Percentiles rank a stretch among this genome's conserved stretches.
These are phyloP conservation scores for Suillus bovinus DNA, from an alignment of 768 basidiomycete species.

Conservation along the genomic window DNA sequence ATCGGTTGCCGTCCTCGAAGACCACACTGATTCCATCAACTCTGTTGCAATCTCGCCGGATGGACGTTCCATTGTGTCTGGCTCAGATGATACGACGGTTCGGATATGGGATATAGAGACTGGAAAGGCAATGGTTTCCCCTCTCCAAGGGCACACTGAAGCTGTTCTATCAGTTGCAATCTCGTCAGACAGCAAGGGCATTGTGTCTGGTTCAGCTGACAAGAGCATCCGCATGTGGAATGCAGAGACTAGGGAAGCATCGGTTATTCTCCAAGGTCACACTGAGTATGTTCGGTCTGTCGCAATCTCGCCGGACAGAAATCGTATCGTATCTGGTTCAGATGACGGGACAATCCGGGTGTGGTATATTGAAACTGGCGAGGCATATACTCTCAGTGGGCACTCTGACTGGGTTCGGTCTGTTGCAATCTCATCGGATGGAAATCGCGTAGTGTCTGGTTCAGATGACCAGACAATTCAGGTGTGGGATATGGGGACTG, in stretches of 20 bases:
- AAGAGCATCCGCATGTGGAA: neutral
- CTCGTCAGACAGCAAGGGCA: neutral
- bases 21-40: neutral
- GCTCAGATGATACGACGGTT: neutral
- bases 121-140: neutral
- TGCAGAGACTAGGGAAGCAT: neutral
- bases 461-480: too few relatives aligned
- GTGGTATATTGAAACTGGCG: neutral
- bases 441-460: too few relatives aligned
- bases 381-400: neutral
- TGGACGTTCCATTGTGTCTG: neutral
- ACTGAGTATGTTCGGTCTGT: neutral
- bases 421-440: too few relatives aligned
- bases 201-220: slow-evolving; percentile 15
- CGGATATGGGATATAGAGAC: neutral
- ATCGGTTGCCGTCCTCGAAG: neutral
- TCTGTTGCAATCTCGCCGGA: neutral
- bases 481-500: neutral
- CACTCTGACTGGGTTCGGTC: too few relatives aligned
- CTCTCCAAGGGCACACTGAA: neutral
- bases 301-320: neutral
- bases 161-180: neutral
- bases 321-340: neutral
- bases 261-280: neutral
- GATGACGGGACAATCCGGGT: neutral